A percentile compares a stretch with the other conserved stretches of the same genome.
Evolutionary conservation across 2,329 filamentous ascomycete genomes (phyloP).

Genomic region (Gnomoniopsis smithogilvyi): DNA sequence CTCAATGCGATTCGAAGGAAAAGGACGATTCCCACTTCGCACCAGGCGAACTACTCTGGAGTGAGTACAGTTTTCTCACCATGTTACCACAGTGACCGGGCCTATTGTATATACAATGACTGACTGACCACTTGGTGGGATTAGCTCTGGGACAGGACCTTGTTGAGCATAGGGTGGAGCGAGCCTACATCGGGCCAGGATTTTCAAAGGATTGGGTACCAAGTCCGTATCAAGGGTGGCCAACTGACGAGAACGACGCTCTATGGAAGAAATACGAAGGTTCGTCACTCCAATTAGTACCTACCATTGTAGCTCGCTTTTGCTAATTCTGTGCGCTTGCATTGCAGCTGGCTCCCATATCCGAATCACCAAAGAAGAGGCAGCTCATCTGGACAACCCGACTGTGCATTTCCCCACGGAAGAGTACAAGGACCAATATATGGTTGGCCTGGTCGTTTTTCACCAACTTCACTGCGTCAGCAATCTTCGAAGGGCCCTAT

Average conservation of each 20-base stretch:
- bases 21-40: neutral
- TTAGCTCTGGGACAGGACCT: slow-evolving; percentile 7
- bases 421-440: slow-evolving; percentile 6
- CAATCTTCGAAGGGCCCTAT: slow-evolving; percentile 1
- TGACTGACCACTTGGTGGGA: neutral
- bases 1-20: neutral
- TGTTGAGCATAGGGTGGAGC: slow-evolving; percentile 3
- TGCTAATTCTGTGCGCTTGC: slow-evolving; percentile 9
- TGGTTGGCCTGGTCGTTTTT: slow-evolving; percentile 7
- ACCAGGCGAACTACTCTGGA: slow-evolving; percentile 3
- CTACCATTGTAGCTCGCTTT: neutral
- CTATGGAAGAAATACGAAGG: slow-evolving; percentile 11
- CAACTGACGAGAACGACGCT: slow-evolving; percentile 3
- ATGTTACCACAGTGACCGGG: neutral
- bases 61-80: neutral
- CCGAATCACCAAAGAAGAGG: slow-evolving; percentile 1
- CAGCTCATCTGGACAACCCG: neutral
- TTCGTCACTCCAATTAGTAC: neutral
- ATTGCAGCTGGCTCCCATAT: slow-evolving; percentile 1
- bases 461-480: slow-evolving; percentile 10
- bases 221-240: slow-evolving; percentile 9
- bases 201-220: neutral
- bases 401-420: slow-evolving; percentile 5
- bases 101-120: neutral
- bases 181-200: slow-evolving; percentile 5